Base-by-base conservation (phyloP, 352 stramenopile species). In the Pythium vanterpoolii region DNA sequence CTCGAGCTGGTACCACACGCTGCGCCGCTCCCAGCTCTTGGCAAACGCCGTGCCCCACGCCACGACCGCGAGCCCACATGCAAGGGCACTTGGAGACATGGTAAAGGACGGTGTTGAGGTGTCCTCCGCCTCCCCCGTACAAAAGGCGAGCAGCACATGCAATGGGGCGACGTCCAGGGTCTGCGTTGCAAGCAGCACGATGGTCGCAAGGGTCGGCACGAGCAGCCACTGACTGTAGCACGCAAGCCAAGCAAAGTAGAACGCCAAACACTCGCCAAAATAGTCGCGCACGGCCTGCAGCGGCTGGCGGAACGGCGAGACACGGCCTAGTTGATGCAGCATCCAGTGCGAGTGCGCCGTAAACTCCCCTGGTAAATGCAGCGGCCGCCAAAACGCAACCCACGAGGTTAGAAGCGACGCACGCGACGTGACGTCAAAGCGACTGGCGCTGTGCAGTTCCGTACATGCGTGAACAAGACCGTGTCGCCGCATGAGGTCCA, bases 231-330 rank as follows among this genome's bases (percentile, higher is more conserved):
- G 77, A 2, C 72, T 87, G 71, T 96, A 96, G 36, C 87, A 86
- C 4, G 72, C 72, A 23, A 95, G 56, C 78, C 87, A 97, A 16
- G 89, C 90, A 72, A 97, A 97, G 77, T 96, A 97, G 48, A 96
- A 97, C 21, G 80, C 90, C 27, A 96, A 74, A 23, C 69, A 58
- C 53, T 97, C 87, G 24, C 89, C 90, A 72, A 95, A 96, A 64
- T 97, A 97, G 52, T 93, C 73, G 10, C 78, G 71, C 2, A 97
- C 73, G 33, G 68, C 42, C 49, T 88, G 79, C 2, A 96, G 66
- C 3, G 89, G 89, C 63, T 96, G 88, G 0, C 71, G 76, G 39
- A 93, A 84, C 10, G 79, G 76, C 16, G 66, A 65, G 5, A 74
- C 26, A 1, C 79, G 69, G 8, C 57, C 65, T 0, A 86, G 36